These are phyloP conservation scores for Echinosophora koreensis DNA, from an alignment of 306 rosid species.

Conservation along the genomic window DNA sequence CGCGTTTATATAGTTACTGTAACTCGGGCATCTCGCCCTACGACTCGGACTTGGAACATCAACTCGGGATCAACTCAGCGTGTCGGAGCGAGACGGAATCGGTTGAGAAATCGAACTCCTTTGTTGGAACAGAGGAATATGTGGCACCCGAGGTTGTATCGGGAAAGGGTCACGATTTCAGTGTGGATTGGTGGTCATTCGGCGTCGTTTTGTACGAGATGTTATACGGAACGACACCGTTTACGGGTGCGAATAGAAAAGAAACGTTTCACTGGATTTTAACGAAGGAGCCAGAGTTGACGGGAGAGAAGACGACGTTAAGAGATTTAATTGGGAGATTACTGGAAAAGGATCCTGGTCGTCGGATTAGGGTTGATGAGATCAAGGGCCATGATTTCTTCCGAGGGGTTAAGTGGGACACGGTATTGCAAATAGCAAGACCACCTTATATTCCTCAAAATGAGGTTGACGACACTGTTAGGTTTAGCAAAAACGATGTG, in stretches of 20 bases:
- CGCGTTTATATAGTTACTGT: slow-evolving; percentile 56
- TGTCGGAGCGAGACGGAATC: slow-evolving; percentile 45
- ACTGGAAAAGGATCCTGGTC: slow-evolving; percentile 74
- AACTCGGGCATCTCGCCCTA: slow-evolving; percentile 62
- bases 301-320: slow-evolving; percentile 81
- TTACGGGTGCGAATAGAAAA: slow-evolving; percentile 68
- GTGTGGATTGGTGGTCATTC: slow-evolving; percentile 95
- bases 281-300: slow-evolving; percentile 64
- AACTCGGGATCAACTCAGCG: neutral
- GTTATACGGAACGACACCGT: slow-evolving; percentile 93
- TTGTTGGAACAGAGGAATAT: slow-evolving; percentile 97
- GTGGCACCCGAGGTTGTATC: slow-evolving; percentile 88
- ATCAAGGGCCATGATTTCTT: slow-evolving; percentile 90
- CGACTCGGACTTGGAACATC: slow-evolving; percentile 43
- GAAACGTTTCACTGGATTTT: slow-evolving; percentile 82
- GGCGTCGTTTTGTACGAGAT: slow-evolving; percentile 86
- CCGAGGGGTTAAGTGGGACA: slow-evolving; percentile 67
- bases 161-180: slow-evolving; percentile 78
- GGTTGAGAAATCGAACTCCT: slow-evolving; percentile 82
- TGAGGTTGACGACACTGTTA: slow-evolving; percentile 50
- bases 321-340: slow-evolving; percentile 70
- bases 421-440: slow-evolving; percentile 58
- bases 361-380: slow-evolving; percentile 62
- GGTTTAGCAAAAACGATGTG: slow-evolving; percentile 54
- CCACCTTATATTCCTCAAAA: slow-evolving; percentile 79